These are phyloP conservation scores for Galerina marginata DNA, from an alignment of 768 basidiomycete species.

Conservation along the genomic window DNA sequence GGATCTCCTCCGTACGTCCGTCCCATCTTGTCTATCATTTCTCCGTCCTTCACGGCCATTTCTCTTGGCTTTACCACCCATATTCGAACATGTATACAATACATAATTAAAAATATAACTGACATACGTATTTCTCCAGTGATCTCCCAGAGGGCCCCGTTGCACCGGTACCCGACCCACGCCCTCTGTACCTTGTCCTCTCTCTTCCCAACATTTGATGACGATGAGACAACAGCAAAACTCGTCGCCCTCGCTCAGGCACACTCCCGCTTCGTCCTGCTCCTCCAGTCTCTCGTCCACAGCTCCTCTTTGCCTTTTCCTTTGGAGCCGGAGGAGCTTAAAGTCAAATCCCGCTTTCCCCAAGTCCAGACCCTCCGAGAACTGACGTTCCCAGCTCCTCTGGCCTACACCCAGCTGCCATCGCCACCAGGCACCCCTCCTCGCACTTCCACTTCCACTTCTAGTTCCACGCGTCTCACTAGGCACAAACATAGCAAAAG, in stretches of 20 bases:
- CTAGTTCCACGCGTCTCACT: not conserved
- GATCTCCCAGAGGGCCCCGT: slow-evolving; percentile 63
- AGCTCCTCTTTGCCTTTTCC: slow-evolving; percentile 56
- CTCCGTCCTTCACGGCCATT: slow-evolving; percentile 14
- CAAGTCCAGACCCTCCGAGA: slow-evolving; percentile 48
- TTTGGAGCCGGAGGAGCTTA: slow-evolving; percentile 49
- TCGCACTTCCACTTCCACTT: not conserved
- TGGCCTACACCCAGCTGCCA: slow-evolving; percentile 48
- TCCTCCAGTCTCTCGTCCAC: slow-evolving; percentile 75
- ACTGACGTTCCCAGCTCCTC: slow-evolving; percentile 76
- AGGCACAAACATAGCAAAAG: slow-evolving; percentile 25
- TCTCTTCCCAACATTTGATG: slow-evolving; percentile 34
- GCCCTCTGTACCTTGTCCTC: slow-evolving; percentile 59
- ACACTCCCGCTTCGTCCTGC: slow-evolving; percentile 77
- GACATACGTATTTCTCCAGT: slow-evolving; percentile 43
- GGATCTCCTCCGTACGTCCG: slow-evolving; percentile 65
- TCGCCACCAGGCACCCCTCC: slow-evolving; percentile 12
- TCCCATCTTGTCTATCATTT: slow-evolving; percentile 23
- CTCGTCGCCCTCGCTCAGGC: slow-evolving; percentile 59
- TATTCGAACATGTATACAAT: slow-evolving; percentile 5
- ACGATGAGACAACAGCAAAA: slow-evolving; percentile 39
- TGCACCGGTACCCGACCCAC: slow-evolving; percentile 76
- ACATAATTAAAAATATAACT: not conserved
- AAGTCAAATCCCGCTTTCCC: slow-evolving; percentile 33
- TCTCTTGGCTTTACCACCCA: not conserved